phyloP scores from a whole-genome alignment of 2,329 filamentous ascomycete genomes.

The Scolecobasidium constrictum region DNA sequence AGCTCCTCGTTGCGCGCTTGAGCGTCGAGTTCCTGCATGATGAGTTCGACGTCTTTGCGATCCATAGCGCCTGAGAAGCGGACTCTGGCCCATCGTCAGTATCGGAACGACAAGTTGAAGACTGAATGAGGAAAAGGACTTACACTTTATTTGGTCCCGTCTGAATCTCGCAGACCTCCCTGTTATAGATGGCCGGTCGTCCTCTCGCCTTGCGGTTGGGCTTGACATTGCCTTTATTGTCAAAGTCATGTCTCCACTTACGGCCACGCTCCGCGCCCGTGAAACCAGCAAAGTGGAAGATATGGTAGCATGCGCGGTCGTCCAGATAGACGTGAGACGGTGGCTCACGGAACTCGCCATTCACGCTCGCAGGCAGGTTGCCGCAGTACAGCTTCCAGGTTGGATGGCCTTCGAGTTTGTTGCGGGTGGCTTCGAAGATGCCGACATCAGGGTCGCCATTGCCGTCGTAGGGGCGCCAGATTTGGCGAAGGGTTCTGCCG shows the following conservation, averaged over 20 bases:
- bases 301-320: slow-evolving; percentile 24
- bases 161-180: neutral
- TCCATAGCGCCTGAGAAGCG: neutral
- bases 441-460: slow-evolving; percentile 22
- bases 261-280: neutral
- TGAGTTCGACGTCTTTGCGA: neutral
- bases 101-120: too few relatives aligned
- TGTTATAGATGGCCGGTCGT: slow-evolving; percentile 18
- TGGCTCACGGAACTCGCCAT: slow-evolving; percentile 18
- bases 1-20: neutral
- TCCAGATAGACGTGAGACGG: slow-evolving; percentile 30
- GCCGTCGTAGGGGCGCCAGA: slow-evolving; percentile 28
- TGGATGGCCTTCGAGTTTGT: slow-evolving; percentile 17
- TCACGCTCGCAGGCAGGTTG: slow-evolving; percentile 17
- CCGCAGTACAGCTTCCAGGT: slow-evolving; percentile 30
- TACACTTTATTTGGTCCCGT: too few relatives aligned
- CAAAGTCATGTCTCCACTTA: slow-evolving; percentile 31
- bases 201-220: slow-evolving; percentile 25
- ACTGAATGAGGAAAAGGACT: too few relatives aligned
- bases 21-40: neutral
- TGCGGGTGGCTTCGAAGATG: slow-evolving; percentile 17
- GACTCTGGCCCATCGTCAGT: neutral
- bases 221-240: slow-evolving; percentile 20
- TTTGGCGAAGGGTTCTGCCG: slow-evolving; percentile 20
- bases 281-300: slow-evolving; percentile 13